Percentiles rank a stretch among this genome's conserved stretches.
Evolutionary conservation across 1,284 basidiomycete genomes (phyloP).

Genomic region (Apiotrichum siamense): DNA sequence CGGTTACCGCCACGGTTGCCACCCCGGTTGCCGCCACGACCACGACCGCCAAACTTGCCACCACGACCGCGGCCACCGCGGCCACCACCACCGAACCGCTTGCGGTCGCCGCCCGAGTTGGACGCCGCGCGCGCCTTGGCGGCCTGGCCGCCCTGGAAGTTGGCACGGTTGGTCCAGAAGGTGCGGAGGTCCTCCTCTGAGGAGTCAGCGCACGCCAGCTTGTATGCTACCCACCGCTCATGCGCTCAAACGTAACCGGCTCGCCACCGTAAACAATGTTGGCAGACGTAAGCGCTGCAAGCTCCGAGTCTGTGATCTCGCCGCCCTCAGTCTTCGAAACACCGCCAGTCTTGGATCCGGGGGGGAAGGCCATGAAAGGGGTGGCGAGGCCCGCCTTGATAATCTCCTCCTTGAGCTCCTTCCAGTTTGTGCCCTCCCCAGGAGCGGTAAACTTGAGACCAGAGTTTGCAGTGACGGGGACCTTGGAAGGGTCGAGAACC

Average conservation of each 20-base stretch:
- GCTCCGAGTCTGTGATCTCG: slow-evolving; percentile 48
- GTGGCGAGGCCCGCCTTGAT: slow-evolving; percentile 30
- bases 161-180: slow-evolving; percentile 67
- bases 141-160: slow-evolving; percentile 51
- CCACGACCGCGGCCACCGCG: slow-evolving; percentile 27
- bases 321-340: slow-evolving; percentile 47
- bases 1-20: slow-evolving; percentile 8
- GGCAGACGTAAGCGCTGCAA: slow-evolving; percentile 47
- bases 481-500: slow-evolving; percentile 33
- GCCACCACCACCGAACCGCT: slow-evolving; percentile 35
- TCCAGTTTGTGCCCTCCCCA: slow-evolving; percentile 49
- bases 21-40: slow-evolving; percentile 7
- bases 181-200: slow-evolving; percentile 62
- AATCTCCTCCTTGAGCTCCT: slow-evolving; percentile 47
- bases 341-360: slow-evolving; percentile 44
- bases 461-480: slow-evolving; percentile 48
- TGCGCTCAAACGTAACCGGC: slow-evolving; percentile 32
- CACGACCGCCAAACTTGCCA: slow-evolving; percentile 24
- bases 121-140: slow-evolving; percentile 56
- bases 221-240: slow-evolving; percentile 24
- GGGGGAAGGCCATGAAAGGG: slow-evolving; percentile 43
- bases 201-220: slow-evolving; percentile 5
- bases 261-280: slow-evolving; percentile 47
- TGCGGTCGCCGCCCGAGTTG: slow-evolving; percentile 20
- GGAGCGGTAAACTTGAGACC: slow-evolving; percentile 41